phyloP scores from a whole-genome alignment of 2,329 filamentous ascomycete species.

The Aspergillus pseudonomiae region DNA sequence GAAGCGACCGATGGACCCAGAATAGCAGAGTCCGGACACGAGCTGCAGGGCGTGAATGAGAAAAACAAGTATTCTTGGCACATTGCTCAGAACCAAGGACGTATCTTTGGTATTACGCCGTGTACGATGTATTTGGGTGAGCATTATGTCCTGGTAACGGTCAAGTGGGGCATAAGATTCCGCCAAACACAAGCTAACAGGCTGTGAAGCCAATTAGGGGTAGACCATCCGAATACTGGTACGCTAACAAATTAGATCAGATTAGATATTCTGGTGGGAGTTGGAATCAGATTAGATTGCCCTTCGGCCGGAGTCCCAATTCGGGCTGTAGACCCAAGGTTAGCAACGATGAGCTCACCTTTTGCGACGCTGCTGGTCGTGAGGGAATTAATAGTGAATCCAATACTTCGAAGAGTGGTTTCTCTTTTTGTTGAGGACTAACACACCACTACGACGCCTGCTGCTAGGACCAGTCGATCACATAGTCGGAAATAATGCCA shows the following conservation, averaged over 20 bases:
- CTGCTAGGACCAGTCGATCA: not conserved
- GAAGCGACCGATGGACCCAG: not conserved
- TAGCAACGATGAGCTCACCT: not conserved
- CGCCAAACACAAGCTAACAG: not conserved
- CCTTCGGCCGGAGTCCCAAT: too few species aligned
- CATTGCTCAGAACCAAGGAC: not conserved
- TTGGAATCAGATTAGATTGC: slow-evolving; percentile 24
- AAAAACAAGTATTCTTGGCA: not conserved
- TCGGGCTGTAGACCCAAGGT: not conserved
- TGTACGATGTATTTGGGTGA: not conserved
- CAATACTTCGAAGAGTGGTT: not conserved
- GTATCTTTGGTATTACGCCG: not conserved
- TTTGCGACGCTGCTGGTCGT: not conserved
- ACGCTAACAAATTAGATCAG: slow-evolving; percentile 9
- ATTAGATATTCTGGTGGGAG: slow-evolving; percentile 9
- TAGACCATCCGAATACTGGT: not conserved
- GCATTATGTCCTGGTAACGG: not conserved
- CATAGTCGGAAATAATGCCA: not conserved
- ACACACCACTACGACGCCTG: not conserved
- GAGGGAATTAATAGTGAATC: too few species aligned
- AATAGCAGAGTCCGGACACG: not conserved
- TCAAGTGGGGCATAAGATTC: not conserved
- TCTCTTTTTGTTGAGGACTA: not conserved
- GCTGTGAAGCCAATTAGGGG: too few species aligned
- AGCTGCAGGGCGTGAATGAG: not conserved